Percentiles rank a stretch among this genome's conserved stretches.
Evolutionary conservation across 2,329 filamentous ascomycete genomes (phyloP).

Genomic region (Colletotrichum tanaceti): DNA sequence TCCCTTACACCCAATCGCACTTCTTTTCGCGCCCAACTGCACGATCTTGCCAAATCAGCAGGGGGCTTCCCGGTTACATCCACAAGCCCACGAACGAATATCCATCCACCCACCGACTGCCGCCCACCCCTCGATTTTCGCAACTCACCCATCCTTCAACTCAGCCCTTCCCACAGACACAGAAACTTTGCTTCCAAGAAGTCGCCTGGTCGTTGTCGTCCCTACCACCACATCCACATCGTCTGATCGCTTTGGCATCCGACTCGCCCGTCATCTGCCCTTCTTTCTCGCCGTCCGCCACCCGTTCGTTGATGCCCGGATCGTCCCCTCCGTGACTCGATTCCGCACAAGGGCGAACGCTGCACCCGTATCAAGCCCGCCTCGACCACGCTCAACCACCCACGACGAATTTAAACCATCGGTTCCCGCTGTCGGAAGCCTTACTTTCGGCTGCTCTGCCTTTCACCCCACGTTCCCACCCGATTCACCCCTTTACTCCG

Average conservation of each 20-base stretch:
- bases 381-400: slow-evolving; percentile 11
- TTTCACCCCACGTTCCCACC: slow-evolving; percentile 37
- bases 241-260: slow-evolving; percentile 31
- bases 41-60: slow-evolving; percentile 40
- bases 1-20: slow-evolving; percentile 40
- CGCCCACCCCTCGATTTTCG: slow-evolving; percentile 41
- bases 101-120: slow-evolving; percentile 39
- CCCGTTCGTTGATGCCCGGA: slow-evolving; percentile 23
- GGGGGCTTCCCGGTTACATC: slow-evolving; percentile 38
- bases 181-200: slow-evolving; percentile 24
- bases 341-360: slow-evolving; percentile 32
- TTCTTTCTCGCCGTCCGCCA: slow-evolving; percentile 17
- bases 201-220: neutral
- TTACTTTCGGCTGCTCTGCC: slow-evolving; percentile 14
- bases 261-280: slow-evolving; percentile 16
- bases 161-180: slow-evolving; percentile 11
- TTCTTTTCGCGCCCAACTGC: slow-evolving; percentile 41
- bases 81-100: slow-evolving; percentile 38
- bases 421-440: slow-evolving; percentile 25
- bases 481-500: slow-evolving; percentile 56
- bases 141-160: slow-evolving; percentile 33
- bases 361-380: slow-evolving; percentile 11
- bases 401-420: slow-evolving; percentile 12
- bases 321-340: slow-evolving; percentile 5
- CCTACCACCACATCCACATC: slow-evolving; percentile 25